A percentile compares a stretch with the other conserved stretches of the same genome.
phyloP scores from a whole-genome alignment of 2,329 filamentous ascomycete species.

The Dendryphion nanum region DNA sequence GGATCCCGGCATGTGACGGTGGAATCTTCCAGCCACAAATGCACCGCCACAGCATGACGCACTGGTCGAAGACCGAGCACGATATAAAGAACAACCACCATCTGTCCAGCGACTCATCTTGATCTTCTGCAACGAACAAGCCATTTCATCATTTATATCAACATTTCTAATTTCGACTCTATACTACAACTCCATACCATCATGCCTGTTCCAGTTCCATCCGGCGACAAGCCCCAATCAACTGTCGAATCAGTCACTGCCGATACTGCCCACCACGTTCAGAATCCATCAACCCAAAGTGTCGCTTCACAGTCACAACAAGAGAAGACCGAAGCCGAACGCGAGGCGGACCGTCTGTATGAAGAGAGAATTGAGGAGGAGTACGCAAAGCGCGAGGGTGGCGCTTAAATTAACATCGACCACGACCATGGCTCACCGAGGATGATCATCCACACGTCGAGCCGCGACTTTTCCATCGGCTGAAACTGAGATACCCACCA shows the following conservation, averaged over 20 bases:
- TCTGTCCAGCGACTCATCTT: neutral
- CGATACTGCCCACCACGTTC: slow-evolving; percentile 22
- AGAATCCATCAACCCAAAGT: slow-evolving; percentile 22
- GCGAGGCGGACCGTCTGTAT: slow-evolving; percentile 34
- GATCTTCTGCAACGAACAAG: neutral
- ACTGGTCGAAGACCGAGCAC: slow-evolving; percentile 4
- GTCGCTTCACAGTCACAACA: slow-evolving; percentile 18
- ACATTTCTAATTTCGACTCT: neutral
- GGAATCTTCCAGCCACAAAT: slow-evolving; percentile 6
- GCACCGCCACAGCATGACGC: slow-evolving; percentile 29
- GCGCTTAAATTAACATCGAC: slow-evolving; percentile 24
- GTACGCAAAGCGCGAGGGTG: slow-evolving; percentile 40
- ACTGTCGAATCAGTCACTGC: slow-evolving; percentile 18
- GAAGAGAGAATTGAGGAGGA: slow-evolving; percentile 42
- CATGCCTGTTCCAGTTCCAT: slow-evolving; percentile 29
- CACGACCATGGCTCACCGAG: too few relatives aligned
- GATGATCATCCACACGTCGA: neutral
- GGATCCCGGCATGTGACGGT: too few relatives aligned
- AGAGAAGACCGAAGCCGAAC: slow-evolving; percentile 29
- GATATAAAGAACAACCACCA: neutral
- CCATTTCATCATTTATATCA: neutral
- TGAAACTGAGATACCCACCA: neutral
- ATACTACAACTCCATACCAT: slow-evolving; percentile 4
- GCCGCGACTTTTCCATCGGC: neutral
- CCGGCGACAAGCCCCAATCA: slow-evolving; percentile 13